phyloP scores from a whole-genome alignment of 768 basidiomycete genomes.

The Fomitopsis serialis region DNA sequence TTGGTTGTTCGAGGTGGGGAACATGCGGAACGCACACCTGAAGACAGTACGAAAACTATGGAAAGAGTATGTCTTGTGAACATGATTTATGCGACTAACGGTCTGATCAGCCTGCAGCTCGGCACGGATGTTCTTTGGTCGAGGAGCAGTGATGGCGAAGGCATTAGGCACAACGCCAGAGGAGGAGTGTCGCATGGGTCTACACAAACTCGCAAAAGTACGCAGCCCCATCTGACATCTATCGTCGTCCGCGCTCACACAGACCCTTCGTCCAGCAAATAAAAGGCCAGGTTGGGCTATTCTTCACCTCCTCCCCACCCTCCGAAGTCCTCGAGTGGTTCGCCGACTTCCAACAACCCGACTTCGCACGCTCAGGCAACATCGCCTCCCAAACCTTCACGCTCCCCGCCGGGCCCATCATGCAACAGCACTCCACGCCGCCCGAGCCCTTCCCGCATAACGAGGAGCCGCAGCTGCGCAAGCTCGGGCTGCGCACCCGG shows the following conservation, averaged over 20 bases:
- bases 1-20: conserved; percentile 93
- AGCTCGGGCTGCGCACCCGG: conserved; percentile 80
- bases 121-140: conserved; percentile 87
- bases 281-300: conserved; percentile 89
- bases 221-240: conserved; percentile 14
- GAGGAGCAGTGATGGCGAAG: conserved; percentile 89
- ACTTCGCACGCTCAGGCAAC: conserved; percentile 90
- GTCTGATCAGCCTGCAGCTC: conserved; percentile 45
- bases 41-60: conserved; percentile 92
- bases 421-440: conserved; percentile 74
- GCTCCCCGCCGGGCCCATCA: conserved; percentile 80
- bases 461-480: conserved; percentile 94
- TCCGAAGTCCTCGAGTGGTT: conserved; percentile 95
- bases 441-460: conserved; percentile 93
- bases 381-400: conserved; percentile 66
- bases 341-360: conserved; percentile 79
- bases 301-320: conserved; percentile 90
- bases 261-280: conserved; percentile 54
- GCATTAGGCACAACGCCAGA: conserved; percentile 85
- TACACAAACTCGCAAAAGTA: conserved; percentile 78
- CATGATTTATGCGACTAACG: background rate
- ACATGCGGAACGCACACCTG: conserved; percentile 91
- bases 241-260: background rate
- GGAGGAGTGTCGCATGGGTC: conserved; percentile 76
- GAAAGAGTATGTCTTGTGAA: conserved; percentile 68